These are phyloP conservation scores for Clohesyomyces aquaticus DNA, from an alignment of 495 filamentous ascomycete genomes.

Conservation along the genomic window DNA sequence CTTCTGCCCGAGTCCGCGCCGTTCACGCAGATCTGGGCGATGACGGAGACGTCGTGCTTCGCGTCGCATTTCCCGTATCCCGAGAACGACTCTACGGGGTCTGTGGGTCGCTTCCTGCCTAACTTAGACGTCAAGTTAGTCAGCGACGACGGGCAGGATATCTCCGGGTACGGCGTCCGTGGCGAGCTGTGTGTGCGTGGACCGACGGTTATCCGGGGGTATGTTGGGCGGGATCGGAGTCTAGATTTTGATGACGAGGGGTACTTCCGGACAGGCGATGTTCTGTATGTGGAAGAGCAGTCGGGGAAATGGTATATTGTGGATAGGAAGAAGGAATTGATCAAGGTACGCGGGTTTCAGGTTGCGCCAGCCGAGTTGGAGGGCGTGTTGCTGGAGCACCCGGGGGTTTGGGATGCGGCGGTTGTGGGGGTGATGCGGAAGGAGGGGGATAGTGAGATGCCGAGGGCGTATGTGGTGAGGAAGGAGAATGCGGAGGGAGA, in stretches of 20 bases:
- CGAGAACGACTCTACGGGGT: slow-evolving; percentile 40
- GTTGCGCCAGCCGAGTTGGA: slow-evolving; percentile 35
- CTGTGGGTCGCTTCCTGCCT: slow-evolving; percentile 40
- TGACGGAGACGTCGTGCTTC: slow-evolving; percentile 35
- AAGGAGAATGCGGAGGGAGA: not conserved
- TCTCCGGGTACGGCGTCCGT: slow-evolving; percentile 24
- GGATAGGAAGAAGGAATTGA: slow-evolving; percentile 34
- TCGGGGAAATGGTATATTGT: slow-evolving; percentile 28
- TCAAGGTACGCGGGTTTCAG: slow-evolving; percentile 37
- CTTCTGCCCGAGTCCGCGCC: slow-evolving; percentile 19
- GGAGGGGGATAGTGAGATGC: slow-evolving; percentile 12
- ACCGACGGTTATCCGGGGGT: slow-evolving; percentile 10
- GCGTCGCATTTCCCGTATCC: slow-evolving; percentile 29
- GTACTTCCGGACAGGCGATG: slow-evolving; percentile 23
- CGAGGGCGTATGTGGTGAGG: slow-evolving; percentile 25
- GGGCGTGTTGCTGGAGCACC: slow-evolving; percentile 21
- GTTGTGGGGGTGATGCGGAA: slow-evolving; percentile 18
- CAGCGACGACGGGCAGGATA: slow-evolving; percentile 31
- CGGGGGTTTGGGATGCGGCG: slow-evolving; percentile 20
- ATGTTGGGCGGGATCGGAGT: not conserved
- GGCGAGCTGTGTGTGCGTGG: slow-evolving; percentile 25
- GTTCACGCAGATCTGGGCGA: slow-evolving; percentile 39
- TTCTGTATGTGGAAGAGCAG: slow-evolving; percentile 17
- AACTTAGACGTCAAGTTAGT: slow-evolving; percentile 39
- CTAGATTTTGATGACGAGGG: slow-evolving; percentile 14